Evolutionary conservation across 371 early-diverging fungal species (phyloP), one percentile per base, ranked within the genome.

Genomic region (Mucor ambiguus): DNA sequence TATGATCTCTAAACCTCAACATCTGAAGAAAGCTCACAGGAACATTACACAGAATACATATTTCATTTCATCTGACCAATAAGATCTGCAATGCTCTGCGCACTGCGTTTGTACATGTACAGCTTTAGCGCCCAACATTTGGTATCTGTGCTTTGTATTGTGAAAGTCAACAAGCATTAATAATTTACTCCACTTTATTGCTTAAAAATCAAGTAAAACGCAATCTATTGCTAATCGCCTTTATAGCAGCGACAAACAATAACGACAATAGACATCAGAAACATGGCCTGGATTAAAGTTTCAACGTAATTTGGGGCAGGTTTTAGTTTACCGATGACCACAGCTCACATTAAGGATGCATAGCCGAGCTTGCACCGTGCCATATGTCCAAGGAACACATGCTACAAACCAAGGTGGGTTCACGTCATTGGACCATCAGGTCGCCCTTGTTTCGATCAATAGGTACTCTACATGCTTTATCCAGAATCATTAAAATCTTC

Each of bases 301-400:
- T 28, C 52, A 12, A 52, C 52, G 52, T 16, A 52, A 52, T 52
- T 52, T 52, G 52, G 52, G 52, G 52, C 52, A 52, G 28, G 52
- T 24, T 52, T 52, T 11, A 46, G 20, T 10, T 46, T 10, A 22
- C 20, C 46, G 46, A 46, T 22, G 22, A n/a, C 9, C 24, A 10
- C 9, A 46, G 9, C 22, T 46, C 3, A n/a, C 46, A 46, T 22
- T 22, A 2, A 18, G 18, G 4, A 5, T 16, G 41, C 18, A 41
- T 18, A 38, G 38, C 38, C 38, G 38, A 16, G 3, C 14, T 16
- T 11, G 14, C 5, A 6, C 41, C 41, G 41, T 18, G 6, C 12
- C 12, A 2, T 35, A 35, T 35, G 12, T 35, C 3, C 1, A 33
- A 33, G 33, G 9, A 33, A 33, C 33, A 33, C 12, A 35, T 35